These are phyloP conservation scores for Pyrenophora graminea DNA, from an alignment of 2,329 filamentous ascomycete species.

Conservation along the genomic window DNA sequence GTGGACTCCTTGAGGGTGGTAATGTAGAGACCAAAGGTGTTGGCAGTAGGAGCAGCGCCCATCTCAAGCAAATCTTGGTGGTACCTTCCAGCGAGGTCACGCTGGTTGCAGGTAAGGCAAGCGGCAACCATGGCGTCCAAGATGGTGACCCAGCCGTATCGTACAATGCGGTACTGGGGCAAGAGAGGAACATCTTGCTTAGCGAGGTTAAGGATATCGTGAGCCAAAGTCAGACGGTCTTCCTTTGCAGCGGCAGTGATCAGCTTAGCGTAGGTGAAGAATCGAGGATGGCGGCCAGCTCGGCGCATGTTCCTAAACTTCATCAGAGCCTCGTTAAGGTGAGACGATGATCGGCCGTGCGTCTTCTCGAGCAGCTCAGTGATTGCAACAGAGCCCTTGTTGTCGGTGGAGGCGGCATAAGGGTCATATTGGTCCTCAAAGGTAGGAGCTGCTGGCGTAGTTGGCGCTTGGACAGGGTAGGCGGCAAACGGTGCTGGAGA, in stretches of 20 bases:
- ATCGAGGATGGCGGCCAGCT: slow-evolving; percentile 85
- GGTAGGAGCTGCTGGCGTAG: slow-evolving; percentile 61
- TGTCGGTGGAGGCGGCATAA: slow-evolving; percentile 86
- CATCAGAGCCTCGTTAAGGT: slow-evolving; percentile 77
- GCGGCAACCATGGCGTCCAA: slow-evolving; percentile 96
- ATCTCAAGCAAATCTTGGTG: slow-evolving; percentile 91
- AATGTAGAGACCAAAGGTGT: slow-evolving; percentile 98
- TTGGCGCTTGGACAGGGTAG: slow-evolving; percentile 52
- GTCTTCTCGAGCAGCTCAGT: slow-evolving; percentile 85
- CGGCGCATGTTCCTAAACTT: slow-evolving; percentile 94
- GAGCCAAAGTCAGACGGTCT: slow-evolving; percentile 77
- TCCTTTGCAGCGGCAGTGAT: slow-evolving; percentile 88
- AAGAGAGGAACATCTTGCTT: slow-evolving; percentile 85
- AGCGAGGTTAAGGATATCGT: slow-evolving; percentile 88
- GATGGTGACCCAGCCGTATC: slow-evolving; percentile 95
- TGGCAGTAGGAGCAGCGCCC: slow-evolving; percentile 88
- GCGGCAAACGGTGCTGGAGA: slow-evolving; percentile 58
- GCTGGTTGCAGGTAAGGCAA: slow-evolving; percentile 80
- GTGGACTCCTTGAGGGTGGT: slow-evolving; percentile 97
- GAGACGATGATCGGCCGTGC: slow-evolving; percentile 71
- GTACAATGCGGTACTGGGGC: slow-evolving; percentile 81
- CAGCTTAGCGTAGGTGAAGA: slow-evolving; percentile 95
- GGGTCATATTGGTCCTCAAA: slow-evolving; percentile 88
- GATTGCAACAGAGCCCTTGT: slow-evolving; percentile 89
- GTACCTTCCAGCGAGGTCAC: slow-evolving; percentile 78